Evolutionary conservation across 2,329 filamentous ascomycete genomes (phyloP).

Genomic region (Penicillium sp.): DNA sequence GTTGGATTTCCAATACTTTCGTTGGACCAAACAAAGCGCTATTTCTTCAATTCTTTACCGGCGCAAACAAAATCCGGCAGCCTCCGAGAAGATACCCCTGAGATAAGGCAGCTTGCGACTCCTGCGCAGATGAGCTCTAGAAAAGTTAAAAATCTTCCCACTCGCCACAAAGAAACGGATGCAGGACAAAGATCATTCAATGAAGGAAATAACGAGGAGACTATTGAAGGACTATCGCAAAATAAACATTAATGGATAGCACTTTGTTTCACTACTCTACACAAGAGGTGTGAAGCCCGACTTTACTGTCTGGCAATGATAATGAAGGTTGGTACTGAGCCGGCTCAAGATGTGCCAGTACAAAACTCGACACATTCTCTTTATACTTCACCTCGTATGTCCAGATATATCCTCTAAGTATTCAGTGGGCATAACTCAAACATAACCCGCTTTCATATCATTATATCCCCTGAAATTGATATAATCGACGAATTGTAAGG

Average conservation of each 20-base stretch:
- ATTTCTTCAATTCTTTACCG: background rate
- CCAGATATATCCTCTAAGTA: too few relatives aligned
- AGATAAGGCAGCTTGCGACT: background rate
- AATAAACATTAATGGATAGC: background rate
- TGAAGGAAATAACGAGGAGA: background rate
- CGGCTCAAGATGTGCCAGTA: too few relatives aligned
- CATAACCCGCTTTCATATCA: too few relatives aligned
- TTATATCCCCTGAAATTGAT: too few relatives aligned
- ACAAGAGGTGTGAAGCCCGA: background rate
- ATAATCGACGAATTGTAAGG: too few relatives aligned
- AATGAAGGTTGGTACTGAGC: too few relatives aligned
- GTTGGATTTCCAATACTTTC: background rate
- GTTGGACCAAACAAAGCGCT: background rate
- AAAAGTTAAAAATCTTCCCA: constrained; percentile 1
- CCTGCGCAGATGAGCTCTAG: constrained; percentile 1
- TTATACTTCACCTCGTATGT: too few relatives aligned
- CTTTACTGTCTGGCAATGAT: too few relatives aligned
- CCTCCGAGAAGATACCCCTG: background rate
- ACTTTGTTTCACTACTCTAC: background rate
- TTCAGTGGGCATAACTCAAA: too few relatives aligned
- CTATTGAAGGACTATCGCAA: background rate
- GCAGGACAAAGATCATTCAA: background rate
- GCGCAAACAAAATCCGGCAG: background rate
- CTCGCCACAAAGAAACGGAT: background rate
- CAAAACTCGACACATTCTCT: too few relatives aligned